Evolutionary conservation across 306 rosid genomes (phyloP).

Genomic region (Canavalia gladiata): DNA sequence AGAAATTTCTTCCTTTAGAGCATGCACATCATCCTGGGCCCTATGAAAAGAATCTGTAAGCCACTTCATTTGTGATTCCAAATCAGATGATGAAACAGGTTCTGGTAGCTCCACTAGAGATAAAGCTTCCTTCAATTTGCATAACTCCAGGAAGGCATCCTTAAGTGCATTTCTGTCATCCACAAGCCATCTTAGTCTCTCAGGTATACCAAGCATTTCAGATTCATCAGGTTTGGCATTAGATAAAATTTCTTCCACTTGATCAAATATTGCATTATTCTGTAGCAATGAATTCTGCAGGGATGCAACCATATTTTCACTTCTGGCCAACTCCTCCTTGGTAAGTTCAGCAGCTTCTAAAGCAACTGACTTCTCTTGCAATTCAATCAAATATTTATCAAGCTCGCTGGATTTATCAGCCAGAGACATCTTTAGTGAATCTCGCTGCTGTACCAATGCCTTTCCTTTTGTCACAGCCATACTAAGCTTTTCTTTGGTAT

Average conservation of each 20-base stretch:
- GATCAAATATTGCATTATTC: constrained; percentile 60
- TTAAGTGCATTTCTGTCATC: constrained; percentile 70
- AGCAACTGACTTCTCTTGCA: constrained; percentile 81
- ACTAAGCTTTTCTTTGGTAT: constrained; percentile 88
- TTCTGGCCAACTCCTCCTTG: constrained; percentile 67
- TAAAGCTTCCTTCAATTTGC: constrained; percentile 66
- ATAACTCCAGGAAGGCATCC: constrained; percentile 64
- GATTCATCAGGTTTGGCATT: constrained; percentile 61
- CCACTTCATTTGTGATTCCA: constrained; percentile 80
- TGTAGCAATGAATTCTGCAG: constrained; percentile 68
- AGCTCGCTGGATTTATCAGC: constrained; percentile 77
- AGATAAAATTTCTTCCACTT: constrained; percentile 72
- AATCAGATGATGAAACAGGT: constrained; percentile 67
- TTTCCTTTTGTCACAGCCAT: constrained; percentile 98
- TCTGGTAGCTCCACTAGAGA: constrained; percentile 73
- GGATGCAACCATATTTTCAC: constrained; percentile 68
- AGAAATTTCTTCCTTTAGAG: constrained; percentile 69
- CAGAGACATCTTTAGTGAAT: constrained; percentile 73
- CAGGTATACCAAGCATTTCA: constrained; percentile 62
- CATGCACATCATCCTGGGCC: constrained; percentile 56
- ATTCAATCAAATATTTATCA: constrained; percentile 67
- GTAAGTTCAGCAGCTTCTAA: constrained; percentile 76
- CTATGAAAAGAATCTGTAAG: constrained; percentile 68
- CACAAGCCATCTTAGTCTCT: constrained; percentile 77
- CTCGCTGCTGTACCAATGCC: constrained; percentile 95